Conservation (phyloP, 73 alveolate genomes). For the Diophrys sp. region DNA sequence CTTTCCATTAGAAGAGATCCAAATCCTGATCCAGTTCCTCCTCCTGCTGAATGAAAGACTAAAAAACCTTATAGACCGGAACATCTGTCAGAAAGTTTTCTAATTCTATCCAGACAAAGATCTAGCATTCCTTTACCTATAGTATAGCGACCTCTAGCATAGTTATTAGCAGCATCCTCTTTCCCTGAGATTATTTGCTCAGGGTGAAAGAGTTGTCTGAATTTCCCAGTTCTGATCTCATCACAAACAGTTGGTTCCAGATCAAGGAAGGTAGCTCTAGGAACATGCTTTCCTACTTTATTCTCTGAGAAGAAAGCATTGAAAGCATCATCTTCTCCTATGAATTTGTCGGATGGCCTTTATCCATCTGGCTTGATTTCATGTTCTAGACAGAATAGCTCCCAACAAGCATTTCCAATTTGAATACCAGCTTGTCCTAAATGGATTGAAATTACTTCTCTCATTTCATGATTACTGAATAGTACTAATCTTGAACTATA, state of each 20-base stretch:
- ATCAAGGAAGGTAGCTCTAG: slow-evolving; percentile 86
- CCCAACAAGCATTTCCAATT: slow-evolving; percentile 98
- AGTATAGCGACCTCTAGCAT: slow-evolving; percentile 95
- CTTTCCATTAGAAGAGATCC: slow-evolving; percentile 74
- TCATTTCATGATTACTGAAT: no score
- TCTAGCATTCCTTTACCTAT: slow-evolving; percentile 64
- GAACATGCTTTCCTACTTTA: slow-evolving; percentile 91
- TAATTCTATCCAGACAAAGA: slow-evolving; percentile 70
- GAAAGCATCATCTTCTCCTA: slow-evolving; percentile 91
- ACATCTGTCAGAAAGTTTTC: slow-evolving; percentile 75
- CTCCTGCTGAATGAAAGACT: slow-evolving; percentile 78
- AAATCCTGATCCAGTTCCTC: slow-evolving; percentile 92
- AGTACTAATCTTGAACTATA: no score
- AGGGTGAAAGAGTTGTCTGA: slow-evolving; percentile 91
- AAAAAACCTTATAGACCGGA: slow-evolving; percentile 81
- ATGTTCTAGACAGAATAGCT: slow-evolving; percentile 94
- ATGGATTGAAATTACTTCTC: slow-evolving; percentile 78
- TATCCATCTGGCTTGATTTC: slow-evolving; percentile 52
- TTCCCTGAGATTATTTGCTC: slow-evolving; percentile 89
- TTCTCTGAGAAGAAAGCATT: slow-evolving; percentile 93
- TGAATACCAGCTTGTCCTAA: slow-evolving; percentile 88
- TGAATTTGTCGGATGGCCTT: slow-evolving; percentile 80
- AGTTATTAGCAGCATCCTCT: slow-evolving; percentile 92
- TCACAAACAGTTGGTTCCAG: slow-evolving; percentile 91
- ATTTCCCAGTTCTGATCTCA: slow-evolving; percentile 93